Base-by-base conservation (phyloP, 495 filamentous ascomycete species). In the Penicillium egyptiacum region DNA sequence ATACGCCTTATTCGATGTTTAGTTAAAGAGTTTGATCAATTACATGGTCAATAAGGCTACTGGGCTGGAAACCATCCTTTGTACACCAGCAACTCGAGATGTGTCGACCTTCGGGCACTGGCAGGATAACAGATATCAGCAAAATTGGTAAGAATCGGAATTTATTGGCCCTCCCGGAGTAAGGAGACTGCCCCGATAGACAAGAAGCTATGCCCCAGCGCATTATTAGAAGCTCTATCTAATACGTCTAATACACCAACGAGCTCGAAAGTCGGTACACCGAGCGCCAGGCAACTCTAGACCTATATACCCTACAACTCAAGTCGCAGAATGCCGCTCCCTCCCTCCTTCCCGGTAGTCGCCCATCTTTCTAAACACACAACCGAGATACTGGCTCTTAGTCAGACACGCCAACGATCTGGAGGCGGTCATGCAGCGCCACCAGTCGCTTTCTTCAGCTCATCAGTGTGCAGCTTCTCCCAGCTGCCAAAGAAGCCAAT, bases 401-500 rank as follows among this genome's bases (percentile, higher is more conserved):
- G 20, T 44, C 20, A 44, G 40, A 44, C 42, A 44, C 17, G 20
- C 8, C 7, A 44, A 14, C 4, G 42, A 44, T 44, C 22, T 23
- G 42, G 20, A 26, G 42, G 11, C 20, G 42, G 1, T 44, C 22
- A 44, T 26, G 22, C 42, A 25, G 20, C 42, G 22, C 42, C 42
- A 26, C 42, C 42, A 20, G 17, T 10, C 17, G 42, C 12, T 22
- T 44, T 44, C 42, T 44, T 44, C 42, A 44, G 42, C 7, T 44
- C 42, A 16, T 44, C 11, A 25, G 20, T n/a, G 42, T 25, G 9
- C 22, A 44, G 20, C 20, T 44, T 44, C 20, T 44, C 26, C 42
- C 42, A 44, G 42, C 42, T 44, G 42, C 42, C 42, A 44, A 44
- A 44, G 7, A 22, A 44, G 7, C 42, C 42, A 44, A 5, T 16